Conservation (phyloP, 495 filamentous ascomycete species). For the Podospora appendiculata region DNA sequence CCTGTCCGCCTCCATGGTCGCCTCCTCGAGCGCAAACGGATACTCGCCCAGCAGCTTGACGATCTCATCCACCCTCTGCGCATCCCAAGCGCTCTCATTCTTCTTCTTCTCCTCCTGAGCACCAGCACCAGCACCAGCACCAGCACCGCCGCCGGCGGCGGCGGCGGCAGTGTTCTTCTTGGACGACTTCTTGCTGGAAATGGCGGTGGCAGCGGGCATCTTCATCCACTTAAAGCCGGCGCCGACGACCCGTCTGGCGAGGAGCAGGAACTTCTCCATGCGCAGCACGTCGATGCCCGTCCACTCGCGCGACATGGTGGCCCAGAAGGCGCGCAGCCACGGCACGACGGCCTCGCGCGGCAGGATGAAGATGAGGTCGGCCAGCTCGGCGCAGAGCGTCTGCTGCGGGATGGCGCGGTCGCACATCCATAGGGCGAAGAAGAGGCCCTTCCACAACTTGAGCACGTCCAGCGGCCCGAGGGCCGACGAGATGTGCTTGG, state of each 20-base stretch:
- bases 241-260: slow-evolving; percentile 70
- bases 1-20: slow-evolving; percentile 11
- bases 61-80: slow-evolving; percentile 24
- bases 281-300: slow-evolving; percentile 72
- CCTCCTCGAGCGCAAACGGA: slow-evolving; percentile 35
- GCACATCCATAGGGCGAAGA: slow-evolving; percentile 94
- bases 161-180: slow-evolving; percentile 2
- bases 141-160: slow-evolving; percentile 14
- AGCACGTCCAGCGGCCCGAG: slow-evolving; percentile 70
- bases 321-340: slow-evolving; percentile 79
- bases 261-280: slow-evolving; percentile 86
- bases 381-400: slow-evolving; percentile 69
- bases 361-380: slow-evolving; percentile 60
- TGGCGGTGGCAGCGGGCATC: slow-evolving; percentile 18
- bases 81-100: slow-evolving; percentile 18
- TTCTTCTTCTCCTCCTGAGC: too few relatives aligned
- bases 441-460: slow-evolving; percentile 95
- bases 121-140: not conserved
- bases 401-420: slow-evolving; percentile 85
- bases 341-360: slow-evolving; percentile 50
- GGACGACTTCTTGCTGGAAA: too few relatives aligned
- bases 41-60: slow-evolving; percentile 33
- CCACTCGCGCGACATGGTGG: slow-evolving; percentile 79
- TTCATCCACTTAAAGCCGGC: slow-evolving; percentile 55
- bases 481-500: slow-evolving; percentile 36